Evolutionary conservation across 352 stramenopile species (phyloP).

Genomic region (Globisporangium barbulae): DNA sequence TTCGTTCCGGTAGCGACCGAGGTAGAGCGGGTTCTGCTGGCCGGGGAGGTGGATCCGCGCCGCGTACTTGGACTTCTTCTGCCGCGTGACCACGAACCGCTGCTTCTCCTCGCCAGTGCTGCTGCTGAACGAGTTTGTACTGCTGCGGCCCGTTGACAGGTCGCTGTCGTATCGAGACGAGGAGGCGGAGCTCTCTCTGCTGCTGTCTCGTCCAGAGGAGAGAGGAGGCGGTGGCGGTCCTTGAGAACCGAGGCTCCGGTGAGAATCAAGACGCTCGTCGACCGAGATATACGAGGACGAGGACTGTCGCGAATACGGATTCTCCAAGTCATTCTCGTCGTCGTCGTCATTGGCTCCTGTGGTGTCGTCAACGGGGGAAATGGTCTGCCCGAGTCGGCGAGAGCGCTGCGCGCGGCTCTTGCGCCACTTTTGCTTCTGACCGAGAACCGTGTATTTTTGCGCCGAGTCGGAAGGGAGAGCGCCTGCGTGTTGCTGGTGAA

Average conservation of each 20-base stretch:
- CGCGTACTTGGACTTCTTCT: constrained; percentile 58
- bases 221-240: background rate
- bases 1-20: constrained; percentile 66
- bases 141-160: constrained; percentile 17
- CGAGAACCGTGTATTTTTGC: constrained; percentile 47
- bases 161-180: constrained; percentile 13
- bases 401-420: constrained; percentile 37
- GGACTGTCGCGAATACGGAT: constrained; percentile 14
- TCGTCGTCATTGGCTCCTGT: constrained; percentile 2
- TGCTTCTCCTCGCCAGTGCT: constrained; percentile 18
- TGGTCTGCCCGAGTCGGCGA: constrained; percentile 26
- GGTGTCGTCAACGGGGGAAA: constrained; percentile 38
- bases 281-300: constrained; percentile 5
- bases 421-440: constrained; percentile 66
- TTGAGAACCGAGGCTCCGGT: background rate
- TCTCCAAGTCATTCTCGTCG: constrained; percentile 18
- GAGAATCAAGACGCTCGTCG: background rate
- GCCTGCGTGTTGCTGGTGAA: constrained; percentile 33
- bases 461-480: constrained; percentile 15
- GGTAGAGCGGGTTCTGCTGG: constrained; percentile 59
- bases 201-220: constrained; percentile 17
- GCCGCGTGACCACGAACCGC: constrained; percentile 46
- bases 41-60: constrained; percentile 56
- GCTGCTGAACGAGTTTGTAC: constrained; percentile 18
- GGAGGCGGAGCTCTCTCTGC: constrained; percentile 18